Conservation (phyloP, 257 asterid species). For the Solanum pennellii region DNA sequence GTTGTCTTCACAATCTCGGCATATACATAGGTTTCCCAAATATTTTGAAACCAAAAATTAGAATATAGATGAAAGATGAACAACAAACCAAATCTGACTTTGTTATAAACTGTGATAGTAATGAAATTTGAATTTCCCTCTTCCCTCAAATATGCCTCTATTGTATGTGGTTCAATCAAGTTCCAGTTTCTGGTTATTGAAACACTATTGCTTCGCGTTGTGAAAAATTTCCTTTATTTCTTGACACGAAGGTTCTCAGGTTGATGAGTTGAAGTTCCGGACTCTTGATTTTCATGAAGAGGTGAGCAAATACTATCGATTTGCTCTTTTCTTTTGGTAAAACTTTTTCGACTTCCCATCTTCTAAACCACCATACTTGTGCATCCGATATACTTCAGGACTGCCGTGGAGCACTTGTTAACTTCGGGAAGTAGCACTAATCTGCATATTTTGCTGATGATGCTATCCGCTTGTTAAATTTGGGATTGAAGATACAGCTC, state of each 20-base stretch:
- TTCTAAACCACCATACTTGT: neutral
- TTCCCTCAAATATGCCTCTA: neutral
- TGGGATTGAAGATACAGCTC: neutral
- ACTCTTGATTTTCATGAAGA: neutral
- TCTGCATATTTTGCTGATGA: neutral
- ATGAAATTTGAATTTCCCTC: neutral
- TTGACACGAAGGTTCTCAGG: neutral
- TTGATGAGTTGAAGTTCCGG: neutral
- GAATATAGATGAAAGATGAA: too few species aligned
- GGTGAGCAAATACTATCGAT: neutral
- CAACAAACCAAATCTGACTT: neutral
- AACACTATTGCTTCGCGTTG: neutral
- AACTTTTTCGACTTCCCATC: neutral
- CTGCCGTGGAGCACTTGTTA: neutral
- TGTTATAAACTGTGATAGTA: neutral
- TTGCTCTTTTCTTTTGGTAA: neutral
- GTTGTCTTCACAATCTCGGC: neutral
- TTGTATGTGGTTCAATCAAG: neutral
- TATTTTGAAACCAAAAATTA: neutral
- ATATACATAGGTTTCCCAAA: neutral
- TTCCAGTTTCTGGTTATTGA: neutral
- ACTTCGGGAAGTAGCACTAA: neutral
- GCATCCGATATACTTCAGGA: neutral
- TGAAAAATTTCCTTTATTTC: neutral
- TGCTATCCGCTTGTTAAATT: neutral